A percentile compares a stretch with the other conserved stretches of the same genome.
Conservation (phyloP, 129 eudicot genomes). For the Apium graveolens region DNA sequence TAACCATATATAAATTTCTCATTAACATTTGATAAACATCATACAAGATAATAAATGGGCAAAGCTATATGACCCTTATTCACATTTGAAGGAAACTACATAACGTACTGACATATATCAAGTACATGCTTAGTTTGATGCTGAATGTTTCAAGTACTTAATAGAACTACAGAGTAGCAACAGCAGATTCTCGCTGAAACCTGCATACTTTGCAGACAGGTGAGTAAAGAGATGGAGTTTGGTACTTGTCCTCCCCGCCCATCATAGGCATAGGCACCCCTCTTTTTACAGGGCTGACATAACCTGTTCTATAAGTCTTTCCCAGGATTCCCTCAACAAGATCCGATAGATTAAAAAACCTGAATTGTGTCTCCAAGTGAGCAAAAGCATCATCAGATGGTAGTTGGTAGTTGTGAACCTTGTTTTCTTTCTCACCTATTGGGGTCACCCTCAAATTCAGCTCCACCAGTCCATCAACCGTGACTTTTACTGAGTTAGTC, state of each 20-base stretch:
- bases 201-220: constrained; percentile 37
- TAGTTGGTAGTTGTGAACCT: constrained; percentile 7
- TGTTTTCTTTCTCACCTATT: background rate
- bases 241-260: constrained; percentile 62
- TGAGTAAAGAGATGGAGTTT: constrained; percentile 36
- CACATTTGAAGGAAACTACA: background rate
- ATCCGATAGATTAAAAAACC: background rate
- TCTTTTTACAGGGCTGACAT: constrained; percentile 35
- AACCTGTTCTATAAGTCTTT: constrained; percentile 23
- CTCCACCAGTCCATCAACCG: constrained; percentile 17
- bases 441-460: constrained; percentile 19
- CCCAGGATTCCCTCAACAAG: constrained; percentile 30
- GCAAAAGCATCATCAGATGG: constrained; percentile 16
- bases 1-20: background rate
- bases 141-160: background rate
- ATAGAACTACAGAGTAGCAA: background rate
- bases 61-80: background rate
- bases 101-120: background rate
- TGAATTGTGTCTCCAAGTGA: constrained; percentile 29
- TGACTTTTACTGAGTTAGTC: constrained; percentile 19
- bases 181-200: constrained; percentile 19
- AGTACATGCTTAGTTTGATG: background rate
- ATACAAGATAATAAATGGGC: background rate
- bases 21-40: background rate
- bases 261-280: constrained; percentile 50